A percentile compares a stretch with the other conserved stretches of the same genome.
These are phyloP conservation scores for Senna siamea DNA, from an alignment of 306 rosid genomes.

Conservation along the genomic window DNA sequence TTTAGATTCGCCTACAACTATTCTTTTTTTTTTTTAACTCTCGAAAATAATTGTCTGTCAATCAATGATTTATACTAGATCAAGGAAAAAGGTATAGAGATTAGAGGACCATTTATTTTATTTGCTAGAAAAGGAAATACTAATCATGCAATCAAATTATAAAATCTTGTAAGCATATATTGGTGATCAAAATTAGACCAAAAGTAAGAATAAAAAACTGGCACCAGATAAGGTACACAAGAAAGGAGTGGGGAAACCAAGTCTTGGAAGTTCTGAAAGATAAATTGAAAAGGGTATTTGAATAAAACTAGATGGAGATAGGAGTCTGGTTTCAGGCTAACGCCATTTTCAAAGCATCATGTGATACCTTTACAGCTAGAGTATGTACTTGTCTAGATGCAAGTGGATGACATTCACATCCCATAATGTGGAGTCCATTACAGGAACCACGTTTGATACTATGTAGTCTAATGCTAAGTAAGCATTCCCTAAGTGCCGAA, in stretches of 20 bases:
- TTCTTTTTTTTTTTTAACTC: conserved; percentile 22
- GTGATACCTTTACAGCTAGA: conserved; percentile 46
- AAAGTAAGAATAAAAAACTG: neutral
- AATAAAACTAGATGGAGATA: conserved; percentile 33
- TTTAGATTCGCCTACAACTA: conserved; percentile 33
- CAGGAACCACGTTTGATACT: conserved; percentile 37
- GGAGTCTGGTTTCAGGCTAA: conserved; percentile 40
- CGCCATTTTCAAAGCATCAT: conserved; percentile 44
- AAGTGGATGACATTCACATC: conserved; percentile 46
- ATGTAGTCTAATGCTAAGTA: conserved; percentile 41
- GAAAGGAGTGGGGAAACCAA: conserved; percentile 30
- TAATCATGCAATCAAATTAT: conserved; percentile 14
- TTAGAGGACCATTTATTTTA: neutral
- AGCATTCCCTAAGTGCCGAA: conserved; percentile 43
- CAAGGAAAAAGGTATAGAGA: conserved; percentile 17
- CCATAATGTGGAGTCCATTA: conserved; percentile 34
- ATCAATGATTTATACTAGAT: conserved; percentile 1
- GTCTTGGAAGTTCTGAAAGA: conserved; percentile 35
- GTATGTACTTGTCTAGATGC: conserved; percentile 38
- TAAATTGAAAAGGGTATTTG: conserved; percentile 26
- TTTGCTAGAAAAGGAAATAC: conserved; percentile 31
- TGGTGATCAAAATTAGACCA: neutral
- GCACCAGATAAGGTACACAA: neutral
- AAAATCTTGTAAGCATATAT: neutral
- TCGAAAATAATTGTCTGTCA: conserved; percentile 10